phyloP scores from a whole-genome alignment of 2,329 filamentous ascomycete genomes.

The Cytospora paraplurivora region DNA sequence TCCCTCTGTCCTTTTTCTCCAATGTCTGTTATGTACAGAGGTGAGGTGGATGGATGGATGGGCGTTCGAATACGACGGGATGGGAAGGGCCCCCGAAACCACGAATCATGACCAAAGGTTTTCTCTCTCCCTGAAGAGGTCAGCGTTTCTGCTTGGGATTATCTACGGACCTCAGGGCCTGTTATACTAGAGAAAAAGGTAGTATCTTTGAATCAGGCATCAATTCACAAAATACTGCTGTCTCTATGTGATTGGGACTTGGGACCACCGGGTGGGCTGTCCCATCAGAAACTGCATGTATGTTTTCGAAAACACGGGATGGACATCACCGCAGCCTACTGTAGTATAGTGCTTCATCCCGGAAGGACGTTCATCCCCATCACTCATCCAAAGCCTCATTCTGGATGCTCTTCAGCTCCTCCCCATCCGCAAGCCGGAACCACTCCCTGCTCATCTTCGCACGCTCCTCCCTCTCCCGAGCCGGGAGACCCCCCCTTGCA shows the following conservation, averaged over 20 bases:
- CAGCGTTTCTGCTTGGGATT: constrained; percentile 14
- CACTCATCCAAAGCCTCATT: constrained; percentile 7
- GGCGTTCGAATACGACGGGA: constrained; percentile 2
- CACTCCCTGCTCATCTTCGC: constrained; percentile 36
- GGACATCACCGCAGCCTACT: too few relatives aligned
- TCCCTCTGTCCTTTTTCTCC: too few relatives aligned
- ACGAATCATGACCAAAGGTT: constrained; percentile 11
- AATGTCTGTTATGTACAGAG: not conserved
- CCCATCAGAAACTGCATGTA: too few relatives aligned
- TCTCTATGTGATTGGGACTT: not conserved
- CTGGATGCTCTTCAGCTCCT: constrained; percentile 11
- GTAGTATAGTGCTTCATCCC: too few relatives aligned
- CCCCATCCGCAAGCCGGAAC: constrained; percentile 28
- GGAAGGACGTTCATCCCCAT: too few relatives aligned
- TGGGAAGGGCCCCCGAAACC: not conserved
- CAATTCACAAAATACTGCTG: not conserved
- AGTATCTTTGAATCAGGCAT: not conserved
- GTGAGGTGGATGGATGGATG: not conserved
- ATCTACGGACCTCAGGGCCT: not conserved
- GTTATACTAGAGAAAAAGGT: not conserved
- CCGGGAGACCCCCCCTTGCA: constrained; percentile 22
- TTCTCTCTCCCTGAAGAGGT: not conserved
- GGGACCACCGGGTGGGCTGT: too few relatives aligned
- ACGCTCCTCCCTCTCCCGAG: constrained; percentile 25
- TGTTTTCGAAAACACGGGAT: too few relatives aligned